Conservation (phyloP, 2,329 filamentous ascomycete species). For the Microdochium trichocladiopsis region DNA sequence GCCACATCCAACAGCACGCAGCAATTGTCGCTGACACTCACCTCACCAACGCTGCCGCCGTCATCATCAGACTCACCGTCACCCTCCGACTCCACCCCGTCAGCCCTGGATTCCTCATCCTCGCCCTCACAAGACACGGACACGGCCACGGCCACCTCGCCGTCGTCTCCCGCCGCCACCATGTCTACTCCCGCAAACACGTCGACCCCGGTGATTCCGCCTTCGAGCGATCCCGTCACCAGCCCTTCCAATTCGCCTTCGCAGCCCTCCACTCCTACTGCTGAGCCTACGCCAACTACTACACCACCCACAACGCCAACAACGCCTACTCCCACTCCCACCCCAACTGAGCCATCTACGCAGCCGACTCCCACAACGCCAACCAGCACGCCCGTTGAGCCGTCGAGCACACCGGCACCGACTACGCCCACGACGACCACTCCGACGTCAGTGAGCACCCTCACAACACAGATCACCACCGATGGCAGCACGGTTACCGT, state of each 20-base stretch:
- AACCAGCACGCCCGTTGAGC: slow-evolving; percentile 3
- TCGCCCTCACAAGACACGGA: slow-evolving; percentile 6
- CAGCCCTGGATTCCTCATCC: not conserved
- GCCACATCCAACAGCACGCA: not conserved
- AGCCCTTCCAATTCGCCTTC: slow-evolving; percentile 6
- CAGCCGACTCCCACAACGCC: slow-evolving; percentile 2
- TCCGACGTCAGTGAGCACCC: slow-evolving; percentile 4
- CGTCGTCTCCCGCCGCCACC: slow-evolving; percentile 14
- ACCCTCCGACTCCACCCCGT: too few relatives aligned
- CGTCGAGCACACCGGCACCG: slow-evolving; percentile 3
- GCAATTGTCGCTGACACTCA: not conserved
- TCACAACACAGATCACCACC: slow-evolving; percentile 7
- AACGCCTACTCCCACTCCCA: not conserved
- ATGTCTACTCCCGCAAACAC: slow-evolving; percentile 20
- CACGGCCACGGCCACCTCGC: slow-evolving; percentile 5
- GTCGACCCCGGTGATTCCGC: slow-evolving; percentile 2
- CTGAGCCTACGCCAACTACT: not conserved
- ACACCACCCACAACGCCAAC: slow-evolving; percentile 1
- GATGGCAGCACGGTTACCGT: slow-evolving; percentile 12
- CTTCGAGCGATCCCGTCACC: slow-evolving; percentile 2
- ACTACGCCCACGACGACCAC: slow-evolving; percentile 4
- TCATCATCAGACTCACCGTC: not conserved
- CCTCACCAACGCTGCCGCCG: not conserved
- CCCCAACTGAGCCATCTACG: slow-evolving; percentile 3
- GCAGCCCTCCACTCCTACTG: slow-evolving; percentile 4